These are phyloP conservation scores for Kodamaea neixiangensis DNA, from an alignment of 805 yeast genomes.

Conservation along the genomic window DNA sequence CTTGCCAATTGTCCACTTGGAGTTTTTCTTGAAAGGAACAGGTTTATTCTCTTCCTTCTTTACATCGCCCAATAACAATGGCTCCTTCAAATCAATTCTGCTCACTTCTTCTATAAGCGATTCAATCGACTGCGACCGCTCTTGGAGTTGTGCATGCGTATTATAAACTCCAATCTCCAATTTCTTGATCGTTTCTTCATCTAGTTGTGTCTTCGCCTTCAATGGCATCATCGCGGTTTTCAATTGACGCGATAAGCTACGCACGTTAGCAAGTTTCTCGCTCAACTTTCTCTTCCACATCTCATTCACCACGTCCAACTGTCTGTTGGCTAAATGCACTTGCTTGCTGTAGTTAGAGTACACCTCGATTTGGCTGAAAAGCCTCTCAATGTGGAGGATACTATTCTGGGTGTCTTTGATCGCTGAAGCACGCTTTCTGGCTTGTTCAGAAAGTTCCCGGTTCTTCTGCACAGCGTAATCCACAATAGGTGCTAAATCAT, in stretches of 20 bases:
- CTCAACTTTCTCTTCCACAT: conserved; percentile 27
- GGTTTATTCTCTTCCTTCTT: neutral
- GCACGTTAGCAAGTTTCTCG: conserved; percentile 25
- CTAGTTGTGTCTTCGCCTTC: conserved; percentile 25
- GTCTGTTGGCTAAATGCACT: conserved; percentile 21
- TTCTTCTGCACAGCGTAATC: conserved; percentile 1
- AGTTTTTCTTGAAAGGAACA: neutral
- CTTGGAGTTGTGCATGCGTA: conserved; percentile 22
- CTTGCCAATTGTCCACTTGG: conserved; percentile 4
- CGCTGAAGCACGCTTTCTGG: conserved; percentile 12
- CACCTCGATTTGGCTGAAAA: conserved; percentile 28
- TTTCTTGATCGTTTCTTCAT: conserved; percentile 22
- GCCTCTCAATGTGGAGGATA: conserved; percentile 25
- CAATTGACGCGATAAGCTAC: conserved; percentile 25
- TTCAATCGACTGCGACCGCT: conserved; percentile 17
- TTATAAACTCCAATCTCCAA: conserved; percentile 32
- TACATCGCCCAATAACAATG: neutral
- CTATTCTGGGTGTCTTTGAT: conserved; percentile 18
- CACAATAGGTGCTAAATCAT: conserved; percentile 2
- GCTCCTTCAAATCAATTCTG: neutral
- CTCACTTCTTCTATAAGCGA: conserved; percentile 10
- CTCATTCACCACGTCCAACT: conserved; percentile 34
- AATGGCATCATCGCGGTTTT: conserved; percentile 32
- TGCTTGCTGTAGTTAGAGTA: conserved; percentile 16
- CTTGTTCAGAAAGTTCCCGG: conserved; percentile 6